Evolutionary conservation across 1,284 basidiomycete genomes (phyloP).

Genomic region (Stygiomarasmius scandens): DNA sequence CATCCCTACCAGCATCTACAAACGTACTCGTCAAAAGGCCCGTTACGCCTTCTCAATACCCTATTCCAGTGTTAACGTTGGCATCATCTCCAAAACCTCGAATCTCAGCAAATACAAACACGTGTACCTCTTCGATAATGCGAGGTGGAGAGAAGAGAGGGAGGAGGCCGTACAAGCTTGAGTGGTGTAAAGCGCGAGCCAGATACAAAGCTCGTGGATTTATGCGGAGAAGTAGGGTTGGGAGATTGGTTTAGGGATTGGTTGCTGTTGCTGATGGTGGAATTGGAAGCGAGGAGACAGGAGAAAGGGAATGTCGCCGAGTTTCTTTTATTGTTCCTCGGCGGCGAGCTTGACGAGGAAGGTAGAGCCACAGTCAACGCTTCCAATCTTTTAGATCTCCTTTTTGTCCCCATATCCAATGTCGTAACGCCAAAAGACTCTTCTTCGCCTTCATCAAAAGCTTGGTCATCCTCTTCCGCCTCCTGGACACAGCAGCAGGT

Average conservation of each 20-base stretch:
- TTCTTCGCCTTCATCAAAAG: constrained; percentile 17
- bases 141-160: constrained; percentile 57
- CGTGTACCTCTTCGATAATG: constrained; percentile 70
- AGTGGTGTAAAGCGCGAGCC: too few species aligned
- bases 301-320: constrained; percentile 25
- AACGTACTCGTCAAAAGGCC: constrained; percentile 66
- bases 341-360: constrained; percentile 17
- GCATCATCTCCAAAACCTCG: constrained; percentile 64
- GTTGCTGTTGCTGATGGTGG: too few species aligned
- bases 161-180: too few species aligned
- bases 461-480: constrained; percentile 27
- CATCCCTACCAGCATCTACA: constrained; percentile 60
- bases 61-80: too few species aligned
- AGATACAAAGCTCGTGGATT: too few species aligned
- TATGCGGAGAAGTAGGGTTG: too few species aligned
- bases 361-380: constrained; percentile 31
- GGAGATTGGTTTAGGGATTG: too few species aligned
- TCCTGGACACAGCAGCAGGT: constrained; percentile 25
- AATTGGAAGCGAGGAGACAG: constrained; percentile 30
- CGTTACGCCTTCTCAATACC: constrained; percentile 81
- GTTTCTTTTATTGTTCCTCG: constrained; percentile 3
- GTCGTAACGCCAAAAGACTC: constrained; percentile 61
- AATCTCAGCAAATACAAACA: constrained; percentile 78
- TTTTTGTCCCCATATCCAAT: constrained; percentile 57
- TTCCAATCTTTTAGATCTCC: constrained; percentile 52